phyloP scores from a whole-genome alignment of 768 basidiomycete species.

The Pluteus cervinus region DNA sequence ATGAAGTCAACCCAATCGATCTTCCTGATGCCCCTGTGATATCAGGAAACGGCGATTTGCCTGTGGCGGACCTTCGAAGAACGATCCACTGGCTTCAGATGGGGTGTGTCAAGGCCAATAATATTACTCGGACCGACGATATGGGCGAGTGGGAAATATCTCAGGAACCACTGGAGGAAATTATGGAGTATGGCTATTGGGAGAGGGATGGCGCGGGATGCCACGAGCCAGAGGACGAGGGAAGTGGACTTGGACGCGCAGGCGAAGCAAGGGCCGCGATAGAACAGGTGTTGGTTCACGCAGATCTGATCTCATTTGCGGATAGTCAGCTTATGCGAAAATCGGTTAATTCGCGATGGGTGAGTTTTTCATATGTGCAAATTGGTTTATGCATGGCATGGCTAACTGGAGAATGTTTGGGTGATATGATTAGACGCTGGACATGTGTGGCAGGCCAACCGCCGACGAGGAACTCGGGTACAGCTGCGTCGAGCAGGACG shows the following conservation, averaged over 20 bases:
- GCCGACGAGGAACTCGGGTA: conserved; percentile 54
- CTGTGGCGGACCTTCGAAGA: conserved; percentile 54
- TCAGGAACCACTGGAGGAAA: too few species aligned
- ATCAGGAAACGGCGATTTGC: conserved; percentile 16
- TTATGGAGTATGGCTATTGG: too few species aligned
- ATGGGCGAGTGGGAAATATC: too few species aligned
- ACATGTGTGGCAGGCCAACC: conserved; percentile 25
- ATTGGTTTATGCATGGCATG: too few species aligned
- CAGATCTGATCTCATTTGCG: conserved; percentile 47
- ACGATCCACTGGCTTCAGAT: conserved; percentile 62
- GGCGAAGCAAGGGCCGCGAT: not conserved
- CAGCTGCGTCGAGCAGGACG: conserved; percentile 28
- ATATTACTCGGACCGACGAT: too few species aligned
- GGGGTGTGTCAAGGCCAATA: conserved; percentile 25
- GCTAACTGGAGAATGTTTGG: too few species aligned
- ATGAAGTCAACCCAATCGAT: conserved; percentile 24
- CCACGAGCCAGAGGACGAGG: too few species aligned
- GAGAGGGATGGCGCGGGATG: too few species aligned
- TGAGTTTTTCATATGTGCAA: conserved; percentile 17
- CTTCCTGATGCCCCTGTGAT: too few species aligned
- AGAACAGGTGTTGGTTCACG: conserved; percentile 15
- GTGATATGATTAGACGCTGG: too few species aligned
- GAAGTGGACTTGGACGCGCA: too few species aligned
- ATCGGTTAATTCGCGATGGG: conserved; percentile 31
- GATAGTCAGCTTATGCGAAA: conserved; percentile 38